Evolutionary conservation across 2,329 filamentous ascomycete genomes (phyloP), one percentile per base, ranked within the genome.

Genomic region (Thermothelomyces thermophilus): DNA sequence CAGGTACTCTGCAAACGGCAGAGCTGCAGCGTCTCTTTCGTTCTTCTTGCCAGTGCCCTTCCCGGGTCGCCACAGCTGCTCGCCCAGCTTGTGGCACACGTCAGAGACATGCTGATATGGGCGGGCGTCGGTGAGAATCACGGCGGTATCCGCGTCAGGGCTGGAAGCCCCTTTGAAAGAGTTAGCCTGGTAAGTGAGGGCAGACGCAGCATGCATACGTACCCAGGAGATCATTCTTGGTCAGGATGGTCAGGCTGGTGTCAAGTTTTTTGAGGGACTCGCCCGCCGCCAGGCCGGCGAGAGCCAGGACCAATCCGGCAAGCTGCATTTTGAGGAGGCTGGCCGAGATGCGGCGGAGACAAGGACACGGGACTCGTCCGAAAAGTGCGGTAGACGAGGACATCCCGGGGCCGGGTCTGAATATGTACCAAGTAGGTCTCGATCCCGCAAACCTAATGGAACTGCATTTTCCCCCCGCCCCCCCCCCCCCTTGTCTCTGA

Each of bases 181-280:
- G 30, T 50, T 33, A 50, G 41, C 11, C n/a, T 14, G 9, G 16
- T 24, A 3, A 17, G 10, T 16, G 41, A 51, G 42, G 41, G 20
- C 2, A 39, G 13, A n/a, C 30, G 9, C 14, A 14, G 9, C 9
- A 28, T 14, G 10, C 26, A 11, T 1, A 44, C 56, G 34, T 55
- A 67, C 69, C 70, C 60, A 65, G 63, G 30, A 73, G 64, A 44
- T 72, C 68, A 58, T 72, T 73, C 52, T 69, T 64, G 39, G 68
- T 61, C 22, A 71, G 50, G 22, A 72, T 60, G 5, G 65, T 68
- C 36, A 71, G 54, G 26, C 66, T 66, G 1, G 68, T 66, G 30
- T 63, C 59, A 5, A 71, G 51, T n/a, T 58, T 58, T 46, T 59
- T 56, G 14, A 68, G 66, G 19, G 67, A 70, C 1, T 57, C 56